These are phyloP conservation scores for Aspergillus hiratsukae DNA, from an alignment of 2,329 filamentous ascomycete species.

Conservation along the genomic window DNA sequence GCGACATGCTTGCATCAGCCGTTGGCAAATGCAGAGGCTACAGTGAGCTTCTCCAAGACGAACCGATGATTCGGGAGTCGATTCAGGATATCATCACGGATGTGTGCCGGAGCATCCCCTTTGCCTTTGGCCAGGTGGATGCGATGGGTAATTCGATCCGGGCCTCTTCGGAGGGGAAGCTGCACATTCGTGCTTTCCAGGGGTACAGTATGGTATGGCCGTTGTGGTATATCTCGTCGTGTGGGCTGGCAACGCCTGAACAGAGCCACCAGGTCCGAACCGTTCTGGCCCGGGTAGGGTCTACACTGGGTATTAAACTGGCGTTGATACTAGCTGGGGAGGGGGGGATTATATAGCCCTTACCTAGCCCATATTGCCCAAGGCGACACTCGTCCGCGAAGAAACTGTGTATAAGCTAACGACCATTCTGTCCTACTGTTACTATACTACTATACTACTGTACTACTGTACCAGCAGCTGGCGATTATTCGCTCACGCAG, in stretches of 20 bases:
- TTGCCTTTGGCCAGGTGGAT: slow-evolving; percentile 30
- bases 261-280: slow-evolving; percentile 26
- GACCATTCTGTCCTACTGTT: not conserved
- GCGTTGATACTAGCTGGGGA: slow-evolving; percentile 25
- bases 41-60: slow-evolving; percentile 1
- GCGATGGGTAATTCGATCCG: slow-evolving; percentile 23
- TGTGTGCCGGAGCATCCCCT: slow-evolving; percentile 32
- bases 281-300: slow-evolving; percentile 26
- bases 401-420: not conserved
- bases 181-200: slow-evolving; percentile 27
- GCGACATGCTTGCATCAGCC: slow-evolving; percentile 13
- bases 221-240: slow-evolving; percentile 33
- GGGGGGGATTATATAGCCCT: not conserved
- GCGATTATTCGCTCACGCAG: no score
- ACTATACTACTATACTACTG: not conserved
- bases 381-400: not conserved
- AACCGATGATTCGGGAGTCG: slow-evolving; percentile 12
- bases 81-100: slow-evolving; percentile 33
- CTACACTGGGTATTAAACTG: slow-evolving; percentile 31
- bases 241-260: slow-evolving; percentile 27
- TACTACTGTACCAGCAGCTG: not conserved
- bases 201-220: slow-evolving; percentile 34
- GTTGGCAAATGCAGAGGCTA: slow-evolving; percentile 5
- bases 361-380: not conserved
- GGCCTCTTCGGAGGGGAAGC: slow-evolving; percentile 9